Percentiles rank a stretch among this genome's conserved stretches.
Conservation (phyloP, 768 basidiomycete species). For the Podaxis carcinomalis region DNA sequence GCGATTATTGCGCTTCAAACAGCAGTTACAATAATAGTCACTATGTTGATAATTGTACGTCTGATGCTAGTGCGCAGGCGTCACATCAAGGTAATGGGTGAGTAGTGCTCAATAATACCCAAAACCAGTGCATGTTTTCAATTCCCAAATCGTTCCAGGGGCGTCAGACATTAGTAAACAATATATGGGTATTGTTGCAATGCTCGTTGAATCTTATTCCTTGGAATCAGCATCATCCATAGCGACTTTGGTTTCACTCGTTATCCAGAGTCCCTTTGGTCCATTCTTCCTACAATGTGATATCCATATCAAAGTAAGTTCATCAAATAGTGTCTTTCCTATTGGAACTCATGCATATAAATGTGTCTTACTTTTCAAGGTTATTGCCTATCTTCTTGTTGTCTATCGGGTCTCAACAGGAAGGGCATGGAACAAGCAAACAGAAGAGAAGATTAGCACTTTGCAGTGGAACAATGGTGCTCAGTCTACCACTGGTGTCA, state of each 20-base stretch:
- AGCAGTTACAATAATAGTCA: not conserved
- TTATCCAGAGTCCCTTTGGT: too few relatives aligned
- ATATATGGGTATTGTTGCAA: not conserved
- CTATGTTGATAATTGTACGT: not conserved
- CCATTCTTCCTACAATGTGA: not conserved
- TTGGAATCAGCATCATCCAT: not conserved
- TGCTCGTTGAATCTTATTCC: not conserved
- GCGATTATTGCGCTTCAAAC: not conserved
- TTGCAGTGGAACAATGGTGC: not conserved
- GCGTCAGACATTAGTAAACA: not conserved
- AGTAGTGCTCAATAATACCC: not conserved
- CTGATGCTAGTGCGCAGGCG: not conserved
- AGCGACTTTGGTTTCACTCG: not conserved
- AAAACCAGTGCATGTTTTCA: not conserved
- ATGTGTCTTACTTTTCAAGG: not conserved
- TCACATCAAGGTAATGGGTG: not conserved
- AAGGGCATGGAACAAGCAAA: not conserved
- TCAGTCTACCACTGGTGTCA: not conserved
- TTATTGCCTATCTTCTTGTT: conserved; percentile 1
- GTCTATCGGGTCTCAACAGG: not conserved
- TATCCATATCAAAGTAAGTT: not conserved
- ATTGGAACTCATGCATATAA: not conserved
- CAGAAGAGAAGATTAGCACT: not conserved
- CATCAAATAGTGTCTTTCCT: not conserved
- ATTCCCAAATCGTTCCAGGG: not conserved